Evolutionary conservation across 768 basidiomycete genomes (phyloP), one percentile per base, ranked within the genome.

Genomic region (Suillus subalutaceus): DNA sequence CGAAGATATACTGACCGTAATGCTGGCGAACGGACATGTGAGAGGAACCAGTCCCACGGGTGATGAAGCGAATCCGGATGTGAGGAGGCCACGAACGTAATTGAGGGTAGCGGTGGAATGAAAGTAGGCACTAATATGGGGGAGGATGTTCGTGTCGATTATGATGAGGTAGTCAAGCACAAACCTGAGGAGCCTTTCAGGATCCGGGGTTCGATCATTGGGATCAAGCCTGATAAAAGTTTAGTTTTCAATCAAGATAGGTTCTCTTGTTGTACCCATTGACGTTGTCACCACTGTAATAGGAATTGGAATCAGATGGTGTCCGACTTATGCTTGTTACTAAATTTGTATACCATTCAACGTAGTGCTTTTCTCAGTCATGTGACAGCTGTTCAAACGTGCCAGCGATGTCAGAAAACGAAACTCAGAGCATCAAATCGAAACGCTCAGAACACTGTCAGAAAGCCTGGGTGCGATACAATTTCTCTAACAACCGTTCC

Each of bases 21-120:
- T 15, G 89, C 84, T 1, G 88, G 87, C 0, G 92, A 94, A 52
- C 95, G 90, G 50, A 99, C 97, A 77, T 99, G 97, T 7, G 85
- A 84, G 69, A 99, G 85, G 0, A 93, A 96, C 96, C 95, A 98
- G 74, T 91, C 90, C 46, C 90, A 85, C 6, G 96, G 96, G 70
- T 96, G 90, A 75, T n/a, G 93, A 94, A 0, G 95, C 97, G 74
- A 98, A 99, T 30, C 96, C 95, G 16, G 95, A 97, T 1, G 90
- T 88, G 7, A 99, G 86, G 44, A 99, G 85, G 3, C 89, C 86
- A 20, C 97, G 91, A 65, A 98, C 84, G 78, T 96, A 90, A 80
- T 99, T 99, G 50, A 98, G 83, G 0, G 97, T 99, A 9, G 96
- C 86, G 0, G 94, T 86, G 0, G 97, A 98, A 79, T 99, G 91